Percentiles rank a stretch among this genome's conserved stretches.
These are phyloP conservation scores for Inga oerstediana DNA, from an alignment of 306 rosid genomes.

Conservation along the genomic window DNA sequence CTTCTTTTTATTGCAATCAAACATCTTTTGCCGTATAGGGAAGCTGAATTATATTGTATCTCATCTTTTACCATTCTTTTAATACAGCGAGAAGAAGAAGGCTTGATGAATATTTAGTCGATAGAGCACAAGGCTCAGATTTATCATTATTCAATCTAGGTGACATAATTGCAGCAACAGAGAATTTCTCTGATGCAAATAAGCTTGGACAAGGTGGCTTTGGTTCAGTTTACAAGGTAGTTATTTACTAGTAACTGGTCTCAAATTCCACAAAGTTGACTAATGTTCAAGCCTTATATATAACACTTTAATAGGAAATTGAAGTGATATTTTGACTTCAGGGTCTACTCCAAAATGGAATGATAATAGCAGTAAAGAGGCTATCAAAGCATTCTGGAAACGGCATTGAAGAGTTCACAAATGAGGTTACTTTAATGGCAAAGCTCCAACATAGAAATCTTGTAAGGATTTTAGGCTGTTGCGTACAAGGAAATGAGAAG, in stretches of 20 bases:
- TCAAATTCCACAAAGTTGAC: background rate
- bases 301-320: no score
- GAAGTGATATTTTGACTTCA: background rate
- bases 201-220: background rate
- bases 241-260: background rate
- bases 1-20: no score
- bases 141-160: constrained; percentile 44
- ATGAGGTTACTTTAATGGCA: background rate
- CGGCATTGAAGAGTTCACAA: background rate
- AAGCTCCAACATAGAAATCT: background rate
- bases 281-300: background rate
- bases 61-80: background rate
- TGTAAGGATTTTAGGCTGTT: constrained; percentile 25
- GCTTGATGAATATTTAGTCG: constrained; percentile 19
- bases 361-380: background rate
- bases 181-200: constrained; percentile 36
- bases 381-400: background rate
- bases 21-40: no score
- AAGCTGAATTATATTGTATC: no score
- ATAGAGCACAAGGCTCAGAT: constrained; percentile 17
- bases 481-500: constrained; percentile 40
- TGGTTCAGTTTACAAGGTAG: background rate
- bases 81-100: background rate
- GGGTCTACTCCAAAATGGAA: constrained; percentile 37
- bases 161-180: constrained; percentile 46